phyloP scores from a whole-genome alignment of 345 rosid species.

The Lumnitzera racemosa region DNA sequence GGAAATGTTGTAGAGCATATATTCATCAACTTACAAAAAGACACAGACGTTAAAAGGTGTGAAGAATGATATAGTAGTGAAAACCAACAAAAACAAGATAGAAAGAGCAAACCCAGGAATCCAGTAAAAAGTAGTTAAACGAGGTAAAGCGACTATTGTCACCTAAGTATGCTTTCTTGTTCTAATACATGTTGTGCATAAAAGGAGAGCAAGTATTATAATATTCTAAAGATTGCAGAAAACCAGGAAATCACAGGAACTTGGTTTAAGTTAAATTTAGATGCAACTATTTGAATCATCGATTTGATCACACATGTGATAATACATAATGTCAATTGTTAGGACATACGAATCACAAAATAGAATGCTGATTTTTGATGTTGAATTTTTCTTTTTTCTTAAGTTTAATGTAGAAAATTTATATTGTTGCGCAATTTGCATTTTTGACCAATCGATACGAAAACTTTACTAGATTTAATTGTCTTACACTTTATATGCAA shows the following conservation, averaged over 20 bases:
- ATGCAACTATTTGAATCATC: background rate
- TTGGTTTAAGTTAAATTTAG: background rate
- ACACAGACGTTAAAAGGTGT: conserved; percentile 1
- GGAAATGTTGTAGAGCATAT: no score
- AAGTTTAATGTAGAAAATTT: no score
- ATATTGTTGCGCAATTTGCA: no score
- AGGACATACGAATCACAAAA: no score
- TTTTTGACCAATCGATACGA: no score
- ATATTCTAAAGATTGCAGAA: background rate
- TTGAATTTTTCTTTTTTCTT: no score
- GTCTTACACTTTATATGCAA: background rate
- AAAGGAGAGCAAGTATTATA: conserved; percentile 1
- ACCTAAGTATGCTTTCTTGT: background rate
- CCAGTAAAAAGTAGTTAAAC: conserved; percentile 12
- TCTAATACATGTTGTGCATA: background rate
- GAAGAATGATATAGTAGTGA: background rate
- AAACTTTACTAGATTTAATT: no score
- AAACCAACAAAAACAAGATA: conserved; percentile 1
- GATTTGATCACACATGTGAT: no score
- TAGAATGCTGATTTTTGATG: no score
- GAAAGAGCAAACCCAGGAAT: conserved; percentile 13
- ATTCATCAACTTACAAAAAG: background rate
- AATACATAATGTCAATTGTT: no score
- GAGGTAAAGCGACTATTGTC: conserved; percentile 6
- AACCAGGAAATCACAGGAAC: background rate